A percentile compares a stretch with the other conserved stretches of the same genome.
phyloP scores from a whole-genome alignment of 208 protist species.

The Trypanosoma avium region DNA sequence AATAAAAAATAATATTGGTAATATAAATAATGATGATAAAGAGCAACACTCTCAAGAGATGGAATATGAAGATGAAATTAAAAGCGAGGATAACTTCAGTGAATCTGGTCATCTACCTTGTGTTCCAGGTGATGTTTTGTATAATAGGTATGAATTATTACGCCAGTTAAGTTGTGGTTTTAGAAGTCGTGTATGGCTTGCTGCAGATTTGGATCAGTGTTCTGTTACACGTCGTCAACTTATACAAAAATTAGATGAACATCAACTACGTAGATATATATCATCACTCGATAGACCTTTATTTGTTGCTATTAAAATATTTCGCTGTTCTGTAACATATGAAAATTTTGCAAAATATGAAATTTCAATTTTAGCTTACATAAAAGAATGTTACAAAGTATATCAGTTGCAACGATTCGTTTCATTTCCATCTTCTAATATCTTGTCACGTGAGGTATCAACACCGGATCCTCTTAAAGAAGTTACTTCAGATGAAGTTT shows the following conservation, averaged over 20 bases:
- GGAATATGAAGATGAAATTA: slow-evolving; percentile 7
- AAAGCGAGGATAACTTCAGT: slow-evolving; percentile 44
- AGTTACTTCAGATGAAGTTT: not conserved
- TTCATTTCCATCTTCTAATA: not conserved
- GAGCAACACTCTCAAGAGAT: not conserved
- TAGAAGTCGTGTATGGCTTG: slow-evolving; percentile 70
- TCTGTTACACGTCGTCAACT: slow-evolving; percentile 41
- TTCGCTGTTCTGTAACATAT: slow-evolving; percentile 51
- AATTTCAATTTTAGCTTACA: slow-evolving; percentile 42
- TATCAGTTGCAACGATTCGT: slow-evolving; percentile 25
- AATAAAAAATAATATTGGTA: no score
- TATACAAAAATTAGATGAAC: slow-evolving; percentile 39
- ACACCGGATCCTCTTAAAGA: not conserved
- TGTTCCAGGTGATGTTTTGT: slow-evolving; percentile 58
- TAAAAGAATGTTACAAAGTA: slow-evolving; percentile 47
- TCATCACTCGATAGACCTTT: slow-evolving; percentile 36
- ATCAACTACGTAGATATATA: slow-evolving; percentile 32
- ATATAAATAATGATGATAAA: not conserved
- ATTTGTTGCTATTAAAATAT: slow-evolving; percentile 77
- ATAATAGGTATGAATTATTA: slow-evolving; percentile 59
- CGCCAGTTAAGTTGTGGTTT: slow-evolving; percentile 47
- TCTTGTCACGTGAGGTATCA: not conserved
- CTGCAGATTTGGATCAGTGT: slow-evolving; percentile 57
- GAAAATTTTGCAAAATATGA: slow-evolving; percentile 47
- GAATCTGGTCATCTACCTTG: slow-evolving; percentile 56